A percentile compares a stretch with the other conserved stretches of the same genome.
Conservation (phyloP, 441 rosid genomes). For the Codiaeum variegatum region DNA sequence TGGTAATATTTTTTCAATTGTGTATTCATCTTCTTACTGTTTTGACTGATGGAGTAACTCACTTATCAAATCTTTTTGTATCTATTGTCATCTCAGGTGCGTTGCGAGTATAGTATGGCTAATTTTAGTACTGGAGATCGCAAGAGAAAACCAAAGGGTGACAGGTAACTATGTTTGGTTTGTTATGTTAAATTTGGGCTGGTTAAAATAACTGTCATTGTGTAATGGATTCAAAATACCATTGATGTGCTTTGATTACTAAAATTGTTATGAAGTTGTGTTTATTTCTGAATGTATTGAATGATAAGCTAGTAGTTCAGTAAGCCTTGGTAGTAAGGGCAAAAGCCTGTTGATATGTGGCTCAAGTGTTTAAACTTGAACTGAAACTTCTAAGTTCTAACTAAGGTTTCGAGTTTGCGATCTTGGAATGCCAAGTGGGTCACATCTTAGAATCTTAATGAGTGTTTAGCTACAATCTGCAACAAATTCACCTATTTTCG, state of each 20-base stretch:
- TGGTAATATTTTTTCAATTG: constrained; percentile 40
- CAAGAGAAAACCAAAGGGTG: constrained; percentile 76
- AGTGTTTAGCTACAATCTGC: too few relatives aligned
- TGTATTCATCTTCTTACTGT: background rate
- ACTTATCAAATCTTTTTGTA: background rate
- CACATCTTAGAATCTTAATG: too few relatives aligned
- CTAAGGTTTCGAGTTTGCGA: too few relatives aligned
- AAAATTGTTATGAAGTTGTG: background rate
- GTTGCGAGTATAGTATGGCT: constrained; percentile 93
- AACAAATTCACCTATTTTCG: too few relatives aligned
- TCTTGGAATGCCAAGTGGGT: too few relatives aligned
- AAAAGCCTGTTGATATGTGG: too few relatives aligned
- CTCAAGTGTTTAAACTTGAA: too few relatives aligned
- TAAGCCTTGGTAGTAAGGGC: too few relatives aligned
- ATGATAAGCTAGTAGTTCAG: background rate
- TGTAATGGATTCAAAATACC: background rate
- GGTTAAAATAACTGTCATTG: background rate
- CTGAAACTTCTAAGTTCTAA: too few relatives aligned
- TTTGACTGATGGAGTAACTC: background rate
- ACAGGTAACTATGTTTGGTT: constrained; percentile 41
- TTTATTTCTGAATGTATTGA: background rate
- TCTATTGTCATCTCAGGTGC: constrained; percentile 41
- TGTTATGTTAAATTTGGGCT: background rate
- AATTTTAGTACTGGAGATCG: constrained; percentile 94
- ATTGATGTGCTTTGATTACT: background rate